These are phyloP conservation scores for Fusarium temperatum DNA, from an alignment of 2,329 filamentous ascomycete genomes.

Conservation along the genomic window DNA sequence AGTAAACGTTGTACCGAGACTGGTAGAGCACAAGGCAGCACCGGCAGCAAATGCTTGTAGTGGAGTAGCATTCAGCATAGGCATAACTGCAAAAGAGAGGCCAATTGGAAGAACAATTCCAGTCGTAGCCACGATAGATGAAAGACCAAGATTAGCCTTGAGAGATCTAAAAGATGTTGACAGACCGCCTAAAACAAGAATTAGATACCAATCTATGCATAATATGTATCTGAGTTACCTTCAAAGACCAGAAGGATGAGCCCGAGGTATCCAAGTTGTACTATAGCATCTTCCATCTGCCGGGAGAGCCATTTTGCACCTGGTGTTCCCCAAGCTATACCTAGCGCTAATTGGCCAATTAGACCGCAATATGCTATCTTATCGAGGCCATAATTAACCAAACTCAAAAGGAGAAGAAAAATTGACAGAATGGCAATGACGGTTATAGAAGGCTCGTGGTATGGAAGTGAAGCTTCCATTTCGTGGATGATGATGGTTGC, in stretches of 20 bases:
- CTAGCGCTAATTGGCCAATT: slow-evolving; percentile 75
- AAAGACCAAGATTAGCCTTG: slow-evolving; percentile 68
- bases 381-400: slow-evolving; percentile 66
- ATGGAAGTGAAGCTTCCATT: slow-evolving; percentile 54
- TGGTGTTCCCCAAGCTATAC: slow-evolving; percentile 75
- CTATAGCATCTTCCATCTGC: slow-evolving; percentile 62
- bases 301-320: slow-evolving; percentile 67
- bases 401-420: slow-evolving; percentile 70
- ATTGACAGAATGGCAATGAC: slow-evolving; percentile 68
- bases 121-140: slow-evolving; percentile 69
- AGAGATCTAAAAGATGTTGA: slow-evolving; percentile 51
- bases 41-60: slow-evolving; percentile 77
- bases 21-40: slow-evolving; percentile 77
- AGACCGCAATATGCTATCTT: slow-evolving; percentile 73
- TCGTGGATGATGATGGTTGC: background rate
- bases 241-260: slow-evolving; percentile 78
- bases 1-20: slow-evolving; percentile 75
- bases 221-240: slow-evolving; percentile 48
- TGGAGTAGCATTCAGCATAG: slow-evolving; percentile 58
- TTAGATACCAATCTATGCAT: background rate
- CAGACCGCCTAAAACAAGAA: slow-evolving; percentile 59
- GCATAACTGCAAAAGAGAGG: slow-evolving; percentile 68
- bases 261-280: slow-evolving; percentile 76
- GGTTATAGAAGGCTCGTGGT: slow-evolving; percentile 69
- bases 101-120: slow-evolving; percentile 72